phyloP scores from a whole-genome alignment of 352 stramenopile species.

The Pythium sp. region DNA sequence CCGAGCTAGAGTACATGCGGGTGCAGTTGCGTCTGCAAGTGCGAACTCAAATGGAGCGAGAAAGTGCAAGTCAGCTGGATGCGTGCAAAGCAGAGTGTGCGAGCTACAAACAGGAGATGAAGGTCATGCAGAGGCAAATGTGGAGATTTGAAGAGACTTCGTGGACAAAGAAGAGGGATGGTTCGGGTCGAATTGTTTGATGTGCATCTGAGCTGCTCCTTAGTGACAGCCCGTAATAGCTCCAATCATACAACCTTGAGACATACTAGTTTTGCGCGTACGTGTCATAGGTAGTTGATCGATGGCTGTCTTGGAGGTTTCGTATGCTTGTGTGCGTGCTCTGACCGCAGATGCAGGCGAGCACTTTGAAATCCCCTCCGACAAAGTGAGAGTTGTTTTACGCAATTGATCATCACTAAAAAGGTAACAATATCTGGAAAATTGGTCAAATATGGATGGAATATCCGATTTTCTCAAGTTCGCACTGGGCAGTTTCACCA shows the following conservation, averaged over 20 bases:
- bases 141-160: background rate
- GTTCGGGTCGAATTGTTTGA: background rate
- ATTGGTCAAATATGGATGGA: background rate
- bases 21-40: constrained; percentile 37
- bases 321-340: too few species aligned
- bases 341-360: too few species aligned
- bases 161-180: background rate
- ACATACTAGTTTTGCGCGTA: too few species aligned
- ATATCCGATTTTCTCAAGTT: background rate
- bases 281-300: too few species aligned
- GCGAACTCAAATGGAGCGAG: constrained; percentile 28
- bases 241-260: too few species aligned
- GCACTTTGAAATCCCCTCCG: too few species aligned
- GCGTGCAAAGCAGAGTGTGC: background rate
- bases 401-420: constrained; percentile 1
- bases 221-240: too few species aligned
- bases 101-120: background rate
- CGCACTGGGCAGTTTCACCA: background rate
- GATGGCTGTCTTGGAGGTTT: too few species aligned
- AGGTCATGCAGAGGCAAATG: background rate
- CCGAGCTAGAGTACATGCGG: constrained; percentile 37
- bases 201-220: background rate
- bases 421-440: too few species aligned
- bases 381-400: background rate
- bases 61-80: background rate